These are phyloP conservation scores for Cladosporium cucumerinum DNA, from an alignment of 2,329 filamentous ascomycete species.

Conservation along the genomic window DNA sequence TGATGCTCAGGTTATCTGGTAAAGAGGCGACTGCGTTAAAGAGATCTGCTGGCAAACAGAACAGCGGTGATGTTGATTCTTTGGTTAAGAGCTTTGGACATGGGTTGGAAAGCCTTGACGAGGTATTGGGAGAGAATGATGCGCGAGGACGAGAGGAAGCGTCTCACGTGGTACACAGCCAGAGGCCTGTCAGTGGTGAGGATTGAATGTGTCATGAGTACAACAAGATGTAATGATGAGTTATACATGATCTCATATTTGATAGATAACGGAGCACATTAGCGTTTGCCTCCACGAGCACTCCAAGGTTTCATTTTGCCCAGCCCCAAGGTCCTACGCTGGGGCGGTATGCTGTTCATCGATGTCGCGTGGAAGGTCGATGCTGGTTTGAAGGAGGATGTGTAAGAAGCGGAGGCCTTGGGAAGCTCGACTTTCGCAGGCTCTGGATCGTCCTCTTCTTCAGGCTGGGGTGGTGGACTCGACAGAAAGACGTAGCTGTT, in stretches of 20 bases:
- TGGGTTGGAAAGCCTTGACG: slow-evolving; percentile 35
- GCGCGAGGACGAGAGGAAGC: slow-evolving; percentile 41
- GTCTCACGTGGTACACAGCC: neutral
- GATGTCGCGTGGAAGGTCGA: slow-evolving; percentile 45
- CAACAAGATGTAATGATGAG: neutral
- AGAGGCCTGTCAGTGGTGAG: slow-evolving; percentile 3
- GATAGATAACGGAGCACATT: neutral
- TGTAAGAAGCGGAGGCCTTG: slow-evolving; percentile 7
- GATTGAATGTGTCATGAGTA: neutral
- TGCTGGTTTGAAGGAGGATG: slow-evolving; percentile 33
- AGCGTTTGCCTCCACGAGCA: slow-evolving; percentile 22
- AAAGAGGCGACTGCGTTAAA: slow-evolving; percentile 25
- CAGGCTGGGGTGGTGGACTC: slow-evolving; percentile 37
- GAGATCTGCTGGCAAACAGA: slow-evolving; percentile 29
- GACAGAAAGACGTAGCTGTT: slow-evolving; percentile 49
- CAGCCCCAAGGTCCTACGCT: slow-evolving; percentile 50
- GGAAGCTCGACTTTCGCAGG: slow-evolving; percentile 25
- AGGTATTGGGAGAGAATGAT: slow-evolving; percentile 42
- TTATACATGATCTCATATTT: neutral
- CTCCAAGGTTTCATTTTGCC: slow-evolving; percentile 52
- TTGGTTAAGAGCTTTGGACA: slow-evolving; percentile 38
- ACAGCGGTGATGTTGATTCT: slow-evolving; percentile 36
- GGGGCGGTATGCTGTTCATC: slow-evolving; percentile 33
- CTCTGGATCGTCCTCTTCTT: neutral
- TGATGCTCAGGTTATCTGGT: slow-evolving; percentile 64